phyloP scores from a whole-genome alignment of 192 early-diverging fungal species.

The Backusella circina region DNA sequence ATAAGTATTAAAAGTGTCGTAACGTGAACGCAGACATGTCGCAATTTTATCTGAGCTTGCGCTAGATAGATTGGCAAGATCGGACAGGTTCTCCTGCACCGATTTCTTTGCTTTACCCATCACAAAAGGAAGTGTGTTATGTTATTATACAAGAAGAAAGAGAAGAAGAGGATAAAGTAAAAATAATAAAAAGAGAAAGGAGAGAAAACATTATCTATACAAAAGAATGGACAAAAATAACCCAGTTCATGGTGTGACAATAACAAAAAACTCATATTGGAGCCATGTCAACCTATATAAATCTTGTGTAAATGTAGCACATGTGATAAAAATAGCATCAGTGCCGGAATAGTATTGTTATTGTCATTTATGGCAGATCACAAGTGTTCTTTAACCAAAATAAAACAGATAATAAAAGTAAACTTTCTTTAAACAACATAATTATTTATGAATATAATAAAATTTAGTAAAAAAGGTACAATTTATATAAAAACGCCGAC shows the following conservation, averaged over 20 bases:
- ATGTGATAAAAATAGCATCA: neutral
- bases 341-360: neutral
- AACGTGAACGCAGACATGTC: conserved; percentile 42
- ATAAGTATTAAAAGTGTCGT: conserved; percentile 50
- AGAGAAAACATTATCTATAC: conserved; percentile 8
- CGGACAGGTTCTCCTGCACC: conserved; percentile 4
- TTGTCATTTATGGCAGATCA: neutral
- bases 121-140: neutral
- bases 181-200: conserved; percentile 8
- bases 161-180: conserved; percentile 3
- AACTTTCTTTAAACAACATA: neutral
- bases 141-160: conserved; percentile 3
- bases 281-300: neutral
- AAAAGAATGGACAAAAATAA: conserved; percentile 11
- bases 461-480: neutral
- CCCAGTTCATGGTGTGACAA: neutral
- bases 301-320: neutral
- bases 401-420: neutral
- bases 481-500: neutral
- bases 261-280: neutral
- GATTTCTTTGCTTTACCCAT: conserved; percentile 24
- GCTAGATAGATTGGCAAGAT: conserved; percentile 17
- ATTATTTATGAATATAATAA: neutral
- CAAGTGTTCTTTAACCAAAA: neutral
- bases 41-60: conserved; percentile 8